These are phyloP conservation scores for Phytopythium delawarense DNA, from an alignment of 352 stramenopile species.

Conservation along the genomic window DNA sequence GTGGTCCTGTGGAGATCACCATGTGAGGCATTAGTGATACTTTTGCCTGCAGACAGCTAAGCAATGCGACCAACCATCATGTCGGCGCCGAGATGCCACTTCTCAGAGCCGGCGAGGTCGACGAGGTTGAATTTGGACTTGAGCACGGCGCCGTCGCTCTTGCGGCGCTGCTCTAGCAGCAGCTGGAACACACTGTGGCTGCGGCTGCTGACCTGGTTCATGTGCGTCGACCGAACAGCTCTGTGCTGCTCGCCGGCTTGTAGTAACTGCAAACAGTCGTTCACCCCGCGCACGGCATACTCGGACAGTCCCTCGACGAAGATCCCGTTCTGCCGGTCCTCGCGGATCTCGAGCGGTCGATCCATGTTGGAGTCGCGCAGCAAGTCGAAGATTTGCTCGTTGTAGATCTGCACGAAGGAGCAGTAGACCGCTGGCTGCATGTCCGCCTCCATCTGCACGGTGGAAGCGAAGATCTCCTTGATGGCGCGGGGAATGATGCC, in stretches of 20 bases:
- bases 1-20: conserved; percentile 26
- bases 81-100: conserved; percentile 85
- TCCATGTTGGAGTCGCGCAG: conserved; percentile 79
- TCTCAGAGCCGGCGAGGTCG: conserved; percentile 92
- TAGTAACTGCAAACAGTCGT: conserved; percentile 84
- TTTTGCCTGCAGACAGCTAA: neutral
- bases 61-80: conserved; percentile 49
- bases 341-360: conserved; percentile 76
- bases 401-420: conserved; percentile 91
- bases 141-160: conserved; percentile 56
- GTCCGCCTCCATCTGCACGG: conserved; percentile 54
- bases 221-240: conserved; percentile 88
- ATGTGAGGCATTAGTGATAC: neutral
- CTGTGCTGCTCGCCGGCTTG: conserved; percentile 83
- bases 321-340: conserved; percentile 82
- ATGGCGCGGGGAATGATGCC: conserved; percentile 89
- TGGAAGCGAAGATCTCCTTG: conserved; percentile 77
- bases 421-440: conserved; percentile 57
- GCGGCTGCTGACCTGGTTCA: conserved; percentile 89
- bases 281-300: conserved; percentile 82
- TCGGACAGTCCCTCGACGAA: conserved; percentile 91
- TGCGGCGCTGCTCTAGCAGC: conserved; percentile 67
- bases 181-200: conserved; percentile 91
- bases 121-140: conserved; percentile 94
- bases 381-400: conserved; percentile 90